These are phyloP conservation scores for Knufia fluminis DNA, from an alignment of 2,329 filamentous ascomycete species.

Conservation along the genomic window DNA sequence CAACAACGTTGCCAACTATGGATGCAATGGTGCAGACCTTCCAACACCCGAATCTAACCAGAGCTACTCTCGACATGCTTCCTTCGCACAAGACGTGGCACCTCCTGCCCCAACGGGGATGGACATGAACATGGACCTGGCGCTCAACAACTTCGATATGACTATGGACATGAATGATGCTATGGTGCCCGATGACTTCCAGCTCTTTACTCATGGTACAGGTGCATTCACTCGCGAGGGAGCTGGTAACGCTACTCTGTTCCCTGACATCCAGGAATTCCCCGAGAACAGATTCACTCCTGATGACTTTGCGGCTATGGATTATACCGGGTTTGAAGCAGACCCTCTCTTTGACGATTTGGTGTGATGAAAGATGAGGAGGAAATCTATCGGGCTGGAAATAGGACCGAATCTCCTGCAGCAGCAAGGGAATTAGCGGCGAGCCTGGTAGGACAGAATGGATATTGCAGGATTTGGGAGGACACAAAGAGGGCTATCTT, in stretches of 20 bases:
- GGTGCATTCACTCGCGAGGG: conserved; percentile 20
- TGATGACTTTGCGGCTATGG: neutral
- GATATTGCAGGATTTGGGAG: too few relatives aligned
- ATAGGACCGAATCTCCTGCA: neutral
- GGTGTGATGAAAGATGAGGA: neutral
- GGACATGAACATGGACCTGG: conserved; percentile 11
- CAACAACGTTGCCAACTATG: conserved; percentile 15
- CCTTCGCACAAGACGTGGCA: conserved; percentile 15
- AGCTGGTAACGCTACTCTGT: conserved; percentile 20
- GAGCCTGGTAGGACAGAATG: too few relatives aligned
- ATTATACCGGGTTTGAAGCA: neutral
- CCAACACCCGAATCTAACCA: conserved; percentile 21
- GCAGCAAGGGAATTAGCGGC: neutral
- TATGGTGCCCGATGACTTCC: conserved; percentile 14
- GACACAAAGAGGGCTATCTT: too few relatives aligned
- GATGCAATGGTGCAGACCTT: conserved; percentile 14
- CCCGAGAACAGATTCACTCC: neutral
- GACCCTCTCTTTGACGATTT: neutral
- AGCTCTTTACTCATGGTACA: conserved; percentile 17
- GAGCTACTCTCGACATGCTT: conserved; percentile 21
- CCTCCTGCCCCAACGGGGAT: conserved; percentile 6
- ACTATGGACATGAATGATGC: neutral
- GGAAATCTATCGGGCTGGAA: neutral
- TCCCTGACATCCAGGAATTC: conserved; percentile 12
- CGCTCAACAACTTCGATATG: neutral